Conservation (phyloP, 2,329 filamentous ascomycete genomes). For the Fusarium caatingaense region DNA sequence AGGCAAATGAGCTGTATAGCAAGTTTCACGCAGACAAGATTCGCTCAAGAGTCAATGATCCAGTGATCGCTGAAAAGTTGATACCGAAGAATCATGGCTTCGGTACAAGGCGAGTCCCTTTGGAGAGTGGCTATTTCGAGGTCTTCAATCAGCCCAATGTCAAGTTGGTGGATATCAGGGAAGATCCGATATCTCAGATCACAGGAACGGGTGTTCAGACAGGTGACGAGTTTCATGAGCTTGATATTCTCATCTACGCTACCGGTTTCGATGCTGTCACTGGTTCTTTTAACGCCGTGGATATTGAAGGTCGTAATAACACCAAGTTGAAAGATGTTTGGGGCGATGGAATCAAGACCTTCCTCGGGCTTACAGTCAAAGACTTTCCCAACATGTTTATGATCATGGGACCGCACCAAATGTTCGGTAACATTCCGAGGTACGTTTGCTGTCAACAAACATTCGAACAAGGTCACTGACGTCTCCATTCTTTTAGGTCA, state of each 20-base stretch:
- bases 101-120: slow-evolving; percentile 21
- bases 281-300: slow-evolving; percentile 48
- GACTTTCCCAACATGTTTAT: slow-evolving; percentile 63
- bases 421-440: slow-evolving; percentile 57
- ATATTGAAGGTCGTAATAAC: slow-evolving; percentile 61
- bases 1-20: slow-evolving; percentile 32
- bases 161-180: slow-evolving; percentile 29
- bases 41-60: slow-evolving; percentile 18
- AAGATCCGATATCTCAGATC: slow-evolving; percentile 32
- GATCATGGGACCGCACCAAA: slow-evolving; percentile 58
- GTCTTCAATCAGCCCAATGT: slow-evolving; percentile 33
- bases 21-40: slow-evolving; percentile 39
- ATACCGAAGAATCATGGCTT: slow-evolving; percentile 36
- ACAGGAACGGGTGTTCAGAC: slow-evolving; percentile 33
- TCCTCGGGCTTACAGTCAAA: slow-evolving; percentile 56
- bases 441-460: neutral
- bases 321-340: slow-evolving; percentile 53
- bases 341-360: slow-evolving; percentile 51
- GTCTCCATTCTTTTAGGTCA: neutral
- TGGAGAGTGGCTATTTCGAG: slow-evolving; percentile 39
- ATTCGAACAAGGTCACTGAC: neutral
- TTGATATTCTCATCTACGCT: slow-evolving; percentile 41
- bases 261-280: slow-evolving; percentile 42
- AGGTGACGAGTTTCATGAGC: slow-evolving; percentile 11
- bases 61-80: slow-evolving; percentile 21